These are phyloP conservation scores for Excoecaria agallocha DNA, from an alignment of 345 rosid species.

Conservation along the genomic window DNA sequence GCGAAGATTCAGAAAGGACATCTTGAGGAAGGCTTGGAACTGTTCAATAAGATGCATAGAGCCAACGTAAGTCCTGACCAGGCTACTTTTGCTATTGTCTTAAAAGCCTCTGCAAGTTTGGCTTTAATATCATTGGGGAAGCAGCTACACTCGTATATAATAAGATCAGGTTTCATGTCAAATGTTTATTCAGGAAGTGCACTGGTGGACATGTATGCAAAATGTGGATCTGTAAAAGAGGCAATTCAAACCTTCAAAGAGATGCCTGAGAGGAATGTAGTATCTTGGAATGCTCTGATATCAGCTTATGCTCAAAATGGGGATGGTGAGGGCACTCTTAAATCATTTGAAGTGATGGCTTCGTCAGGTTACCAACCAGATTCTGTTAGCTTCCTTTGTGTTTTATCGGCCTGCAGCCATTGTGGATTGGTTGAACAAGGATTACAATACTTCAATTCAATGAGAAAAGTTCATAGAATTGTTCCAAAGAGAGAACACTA, in stretches of 20 bases:
- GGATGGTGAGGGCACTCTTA: constrained; percentile 59
- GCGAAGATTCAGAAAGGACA: constrained; percentile 70
- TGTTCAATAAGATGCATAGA: constrained; percentile 60
- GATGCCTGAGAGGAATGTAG: constrained; percentile 72
- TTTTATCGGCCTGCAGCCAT: constrained; percentile 82
- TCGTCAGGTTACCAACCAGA: constrained; percentile 64
- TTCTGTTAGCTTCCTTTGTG: constrained; percentile 62
- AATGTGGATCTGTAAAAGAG: constrained; percentile 73
- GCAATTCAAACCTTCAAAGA: constrained; percentile 61
- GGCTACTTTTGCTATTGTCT: constrained; percentile 74
- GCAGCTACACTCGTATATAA: constrained; percentile 59
- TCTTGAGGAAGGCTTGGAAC: constrained; percentile 58
- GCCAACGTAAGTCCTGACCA: constrained; percentile 58
- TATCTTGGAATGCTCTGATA: constrained; percentile 85
- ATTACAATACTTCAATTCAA: constrained; percentile 47
- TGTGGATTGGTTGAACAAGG: constrained; percentile 79
- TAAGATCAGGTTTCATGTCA: constrained; percentile 64
- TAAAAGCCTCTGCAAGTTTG: constrained; percentile 74
- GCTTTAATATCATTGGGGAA: constrained; percentile 66
- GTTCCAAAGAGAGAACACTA: constrained; percentile 70
- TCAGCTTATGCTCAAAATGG: constrained; percentile 80
- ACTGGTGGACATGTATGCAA: constrained; percentile 80
- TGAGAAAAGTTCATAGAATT: constrained; percentile 49
- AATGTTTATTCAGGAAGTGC: constrained; percentile 74
- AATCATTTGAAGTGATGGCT: constrained; percentile 57